These are phyloP conservation scores for Amauroascus verrucosus DNA, from an alignment of 2,329 filamentous ascomycete species.

Conservation along the genomic window DNA sequence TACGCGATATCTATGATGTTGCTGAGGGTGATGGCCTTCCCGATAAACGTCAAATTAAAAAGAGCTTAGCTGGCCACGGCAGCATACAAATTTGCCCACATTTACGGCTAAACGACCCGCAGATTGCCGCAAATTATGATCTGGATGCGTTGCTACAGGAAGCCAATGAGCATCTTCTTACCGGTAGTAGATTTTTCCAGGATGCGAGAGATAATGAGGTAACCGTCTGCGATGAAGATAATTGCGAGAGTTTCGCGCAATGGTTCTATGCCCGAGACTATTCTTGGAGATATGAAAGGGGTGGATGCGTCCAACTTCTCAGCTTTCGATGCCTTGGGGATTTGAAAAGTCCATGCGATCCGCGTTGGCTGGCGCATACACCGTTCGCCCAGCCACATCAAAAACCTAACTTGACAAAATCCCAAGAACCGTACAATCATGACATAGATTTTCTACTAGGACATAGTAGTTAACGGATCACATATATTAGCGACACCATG, in stretches of 20 bases:
- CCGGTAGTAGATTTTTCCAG: neutral
- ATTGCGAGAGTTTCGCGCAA: constrained; percentile 1
- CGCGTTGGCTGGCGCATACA: constrained; percentile 2
- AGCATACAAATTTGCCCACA: neutral
- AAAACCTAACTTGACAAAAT: neutral
- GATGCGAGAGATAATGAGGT: neutral
- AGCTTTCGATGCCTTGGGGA: constrained; percentile 1
- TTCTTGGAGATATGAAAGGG: neutral
- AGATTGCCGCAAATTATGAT: neutral
- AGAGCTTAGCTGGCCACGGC: neutral
- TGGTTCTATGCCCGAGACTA: neutral
- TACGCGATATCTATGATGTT: neutral
- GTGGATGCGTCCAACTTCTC: neutral
- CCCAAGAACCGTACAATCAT: neutral
- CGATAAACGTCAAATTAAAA: neutral
- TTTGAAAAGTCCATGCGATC: neutral
- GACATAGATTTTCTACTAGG: too few species aligned
- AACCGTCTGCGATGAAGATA: neutral
- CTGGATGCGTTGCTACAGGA: neutral
- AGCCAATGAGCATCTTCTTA: neutral
- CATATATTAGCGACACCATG: too few species aligned
- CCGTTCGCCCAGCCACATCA: neutral
- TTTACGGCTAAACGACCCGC: neutral
- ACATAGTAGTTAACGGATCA: too few species aligned
- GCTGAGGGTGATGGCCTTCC: neutral